Base-by-base conservation (phyloP, 2,329 filamentous ascomycete genomes). In the Nothophaeocryptopus gaeumannii region DNA sequence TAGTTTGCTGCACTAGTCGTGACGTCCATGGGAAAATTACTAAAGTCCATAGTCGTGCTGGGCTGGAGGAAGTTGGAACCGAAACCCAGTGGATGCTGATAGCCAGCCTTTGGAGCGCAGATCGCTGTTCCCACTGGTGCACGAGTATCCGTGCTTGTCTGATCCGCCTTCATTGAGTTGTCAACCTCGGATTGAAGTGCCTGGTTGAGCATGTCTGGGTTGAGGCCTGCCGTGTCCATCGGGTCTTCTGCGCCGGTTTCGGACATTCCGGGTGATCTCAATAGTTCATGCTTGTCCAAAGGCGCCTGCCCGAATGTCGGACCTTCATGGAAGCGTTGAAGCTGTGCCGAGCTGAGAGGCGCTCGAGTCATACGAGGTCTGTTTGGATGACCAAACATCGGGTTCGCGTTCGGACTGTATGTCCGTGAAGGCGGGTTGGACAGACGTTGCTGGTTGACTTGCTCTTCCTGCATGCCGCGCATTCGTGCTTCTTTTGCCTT, bases 401-500 rank as follows among this genome's bases (percentile, higher is more conserved):
- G 64, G 37, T 67, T 66, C 5, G 61, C 59, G 31, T 67, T 65
- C 0, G 66, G 63, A 35, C 60, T 63, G 41, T 66, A 66, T n/a
- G 56, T 65, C 26, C 63, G 54, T 5, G 51, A 51, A 3, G 60
- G 55, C 10, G 54, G 47, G 8, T 53, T 42, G 13, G 50, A 43
- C 33, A 44, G 47, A 7, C 53, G 44, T 26, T 61, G 59, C 46
- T 59, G 58, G 5, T 45, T 33, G 2, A 58, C 49, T 40, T 59
- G 52, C 38, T 74, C 69, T 15, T 72, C 67, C 16, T 67, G 65
- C 13, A 76, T 61, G 47, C 82, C 80, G 47, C 74, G 75, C 36
- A 74, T 71, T 41, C 82, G 72, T 37, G 76, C 78, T 10, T 74
- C 73, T 38, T 72, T 70, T 10, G 83, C 83, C 61, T 80, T 81